Evolutionary conservation across 805 yeast species (phyloP), one percentile per base, ranked within the genome.

Genomic region (Barnettozyma siamensis): DNA sequence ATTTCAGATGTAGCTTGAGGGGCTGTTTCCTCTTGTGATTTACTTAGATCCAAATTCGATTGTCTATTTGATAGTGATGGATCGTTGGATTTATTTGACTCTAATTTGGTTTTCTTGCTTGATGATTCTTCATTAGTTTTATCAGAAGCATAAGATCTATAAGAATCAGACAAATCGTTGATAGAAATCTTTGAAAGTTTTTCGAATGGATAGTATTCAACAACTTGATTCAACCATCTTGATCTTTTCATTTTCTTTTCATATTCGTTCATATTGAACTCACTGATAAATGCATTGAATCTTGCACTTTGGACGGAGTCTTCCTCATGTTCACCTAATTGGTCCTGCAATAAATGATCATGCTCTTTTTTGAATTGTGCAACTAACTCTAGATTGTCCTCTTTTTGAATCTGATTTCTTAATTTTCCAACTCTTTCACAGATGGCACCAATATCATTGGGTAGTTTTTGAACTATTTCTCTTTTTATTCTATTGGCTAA

Each of bases 181-280:
- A 84, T 60, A 1, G 81, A 72, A 1, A 89, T 55, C 2, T 69
- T 66, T 2, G 82, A 80, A 31, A 89, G 68, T 51, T 76, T 72
- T 7, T 67, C 64, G 33, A 89, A 66, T 3, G 98, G 98, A 54
- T 77, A 89, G 59, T 91, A 89, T 54, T 89, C 97, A 38, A 91
- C 91, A 39, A 88, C 76, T 56, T 89, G 97, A 3, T 88, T 76
- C 40, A 89, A 65, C 94, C 96, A 91, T 54, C 94, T 72, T 21
- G 87, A 70, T 51, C 93, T 69, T 53, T 79, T 79, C 28, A 69
- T 56, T 46, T 72, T 77, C 47, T 67, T 66, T 40, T 75, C 72
- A 40, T 72, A 70, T 42, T 66, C 71, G 8, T 74, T 65, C 73
- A 71, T 72, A 42, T 70, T 67, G 49, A 77, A 76, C 49, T 82